Evolutionary conservation across 2,329 filamentous ascomycete genomes (phyloP).

Genomic region (Aureobasidium sp.): DNA sequence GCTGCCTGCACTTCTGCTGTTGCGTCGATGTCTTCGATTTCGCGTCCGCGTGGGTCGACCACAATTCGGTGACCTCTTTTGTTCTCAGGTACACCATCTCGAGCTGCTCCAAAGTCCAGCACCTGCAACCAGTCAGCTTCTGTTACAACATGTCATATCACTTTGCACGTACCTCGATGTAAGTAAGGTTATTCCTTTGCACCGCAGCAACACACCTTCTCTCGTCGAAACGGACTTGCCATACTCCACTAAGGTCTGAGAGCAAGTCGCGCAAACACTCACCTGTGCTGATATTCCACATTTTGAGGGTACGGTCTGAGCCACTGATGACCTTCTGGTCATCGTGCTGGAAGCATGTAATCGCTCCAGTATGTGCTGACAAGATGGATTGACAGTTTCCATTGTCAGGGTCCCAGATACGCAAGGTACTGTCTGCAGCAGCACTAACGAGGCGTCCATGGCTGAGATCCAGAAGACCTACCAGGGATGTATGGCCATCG

Average conservation of each 20-base stretch:
- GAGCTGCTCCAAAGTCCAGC: slow-evolving; percentile 89
- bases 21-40: slow-evolving; percentile 26
- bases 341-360: slow-evolving; percentile 98
- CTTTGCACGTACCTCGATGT: slow-evolving; percentile 69
- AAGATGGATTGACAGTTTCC: slow-evolving; percentile 85
- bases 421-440: slow-evolving; percentile 86
- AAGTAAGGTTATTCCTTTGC: slow-evolving; percentile 84
- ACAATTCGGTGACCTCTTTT: slow-evolving; percentile 71
- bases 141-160: not conserved
- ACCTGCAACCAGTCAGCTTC: slow-evolving; percentile 53
- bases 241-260: slow-evolving; percentile 91
- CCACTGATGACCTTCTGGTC: slow-evolving; percentile 94
- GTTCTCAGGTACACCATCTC: slow-evolving; percentile 72
- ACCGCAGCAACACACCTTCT: slow-evolving; percentile 92
- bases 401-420: slow-evolving; percentile 94
- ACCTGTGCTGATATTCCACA: slow-evolving; percentile 94
- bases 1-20: not conserved
- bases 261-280: slow-evolving; percentile 89
- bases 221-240: slow-evolving; percentile 98
- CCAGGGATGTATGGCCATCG: slow-evolving; percentile 85
- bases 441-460: slow-evolving; percentile 89
- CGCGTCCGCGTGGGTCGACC: slow-evolving; percentile 32
- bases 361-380: slow-evolving; percentile 90
- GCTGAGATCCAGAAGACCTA: slow-evolving; percentile 82
- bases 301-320: slow-evolving; percentile 90